These are phyloP conservation scores for Aspergillus ibericus DNA, from an alignment of 2,329 filamentous ascomycete genomes.

Conservation along the genomic window DNA sequence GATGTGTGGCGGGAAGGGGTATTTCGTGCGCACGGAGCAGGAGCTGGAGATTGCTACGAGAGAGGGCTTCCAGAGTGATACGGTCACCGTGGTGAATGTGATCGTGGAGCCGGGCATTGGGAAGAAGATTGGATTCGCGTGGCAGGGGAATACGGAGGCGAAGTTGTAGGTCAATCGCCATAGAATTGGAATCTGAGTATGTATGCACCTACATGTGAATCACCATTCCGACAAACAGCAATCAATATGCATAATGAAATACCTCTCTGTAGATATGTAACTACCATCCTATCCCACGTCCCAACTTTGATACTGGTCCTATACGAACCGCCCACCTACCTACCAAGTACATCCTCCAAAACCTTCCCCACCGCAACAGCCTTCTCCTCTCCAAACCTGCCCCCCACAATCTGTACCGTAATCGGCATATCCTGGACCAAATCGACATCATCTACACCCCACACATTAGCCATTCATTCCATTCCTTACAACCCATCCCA, in stretches of 20 bases:
- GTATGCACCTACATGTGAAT: neutral
- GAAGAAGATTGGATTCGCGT: conserved; percentile 41
- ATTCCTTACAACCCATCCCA: neutral
- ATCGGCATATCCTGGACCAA: conserved; percentile 35
- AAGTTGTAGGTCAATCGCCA: conserved; percentile 20
- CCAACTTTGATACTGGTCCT: too few relatives aligned
- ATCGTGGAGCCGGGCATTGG: conserved; percentile 54
- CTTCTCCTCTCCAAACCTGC: conserved; percentile 36
- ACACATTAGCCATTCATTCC: neutral
- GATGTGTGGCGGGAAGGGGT: conserved; percentile 56
- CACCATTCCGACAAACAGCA: neutral
- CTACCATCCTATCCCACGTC: too few relatives aligned
- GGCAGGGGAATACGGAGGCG: conserved; percentile 30
- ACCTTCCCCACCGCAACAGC: conserved; percentile 33
- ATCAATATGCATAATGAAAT: too few relatives aligned
- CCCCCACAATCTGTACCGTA: conserved; percentile 35
- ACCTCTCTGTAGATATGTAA: too few relatives aligned
- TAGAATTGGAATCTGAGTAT: neutral
- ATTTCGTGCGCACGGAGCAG: conserved; percentile 52
- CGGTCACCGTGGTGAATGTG: conserved; percentile 56
- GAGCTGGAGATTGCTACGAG: conserved; percentile 53
- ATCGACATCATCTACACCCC: conserved; percentile 28
- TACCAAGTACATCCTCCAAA: conserved; percentile 19
- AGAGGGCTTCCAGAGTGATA: conserved; percentile 49
- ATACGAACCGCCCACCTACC: neutral